phyloP scores from a whole-genome alignment of 73 alveolate genomes.

The Breviolum minutum region DNA sequence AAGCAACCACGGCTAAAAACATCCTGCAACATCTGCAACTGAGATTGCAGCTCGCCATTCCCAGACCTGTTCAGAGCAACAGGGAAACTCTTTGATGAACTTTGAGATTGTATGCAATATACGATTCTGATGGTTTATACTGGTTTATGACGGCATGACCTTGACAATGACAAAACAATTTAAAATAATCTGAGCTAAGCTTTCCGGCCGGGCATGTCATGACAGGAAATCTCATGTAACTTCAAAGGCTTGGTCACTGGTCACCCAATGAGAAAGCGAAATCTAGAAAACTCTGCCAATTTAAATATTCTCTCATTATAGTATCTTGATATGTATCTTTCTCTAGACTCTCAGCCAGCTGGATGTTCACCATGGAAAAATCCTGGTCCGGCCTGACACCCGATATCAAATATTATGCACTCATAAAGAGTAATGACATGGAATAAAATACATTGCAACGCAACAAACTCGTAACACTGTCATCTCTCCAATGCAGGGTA shows the following conservation, averaged over 20 bases:
- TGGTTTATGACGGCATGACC: not conserved
- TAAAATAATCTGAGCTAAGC: not conserved
- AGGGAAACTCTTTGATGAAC: no score
- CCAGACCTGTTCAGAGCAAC: slow-evolving; percentile 40
- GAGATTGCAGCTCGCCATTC: slow-evolving; percentile 57
- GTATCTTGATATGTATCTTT: no score
- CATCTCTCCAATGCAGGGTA: not conserved
- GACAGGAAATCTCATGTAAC: no score
- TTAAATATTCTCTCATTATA: no score
- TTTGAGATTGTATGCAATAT: not conserved
- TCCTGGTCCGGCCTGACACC: not conserved
- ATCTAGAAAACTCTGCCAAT: no score
- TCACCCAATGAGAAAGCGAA: no score
- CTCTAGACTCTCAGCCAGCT: not conserved
- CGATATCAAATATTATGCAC: not conserved
- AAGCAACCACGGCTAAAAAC: no score
- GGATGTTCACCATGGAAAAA: not conserved
- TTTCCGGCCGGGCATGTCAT: not conserved
- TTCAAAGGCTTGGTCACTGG: no score
- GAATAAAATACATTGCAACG: no score
- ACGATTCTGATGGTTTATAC: not conserved
- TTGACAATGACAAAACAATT: not conserved
- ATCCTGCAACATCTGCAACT: not conserved
- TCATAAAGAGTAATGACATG: no score
- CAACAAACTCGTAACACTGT: no score